These are phyloP conservation scores for Imleria badia DNA, from an alignment of 768 basidiomycete species.

Conservation along the genomic window DNA sequence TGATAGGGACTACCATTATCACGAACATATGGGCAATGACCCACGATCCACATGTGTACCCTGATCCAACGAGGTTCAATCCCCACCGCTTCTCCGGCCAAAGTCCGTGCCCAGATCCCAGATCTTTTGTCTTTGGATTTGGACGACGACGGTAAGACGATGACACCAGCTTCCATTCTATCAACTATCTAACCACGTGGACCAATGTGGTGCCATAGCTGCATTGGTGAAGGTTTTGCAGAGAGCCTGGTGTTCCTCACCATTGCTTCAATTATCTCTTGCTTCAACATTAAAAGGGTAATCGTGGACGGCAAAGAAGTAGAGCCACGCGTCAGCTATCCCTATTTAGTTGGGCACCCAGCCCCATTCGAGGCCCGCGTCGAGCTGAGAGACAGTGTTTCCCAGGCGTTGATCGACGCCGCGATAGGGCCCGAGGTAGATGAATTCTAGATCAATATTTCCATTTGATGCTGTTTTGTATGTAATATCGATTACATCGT, in stretches of 20 bases:
- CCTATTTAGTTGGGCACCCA: not conserved
- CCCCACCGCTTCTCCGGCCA: not conserved
- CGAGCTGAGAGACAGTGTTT: not conserved
- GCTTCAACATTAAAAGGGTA: not conserved
- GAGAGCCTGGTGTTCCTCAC: not conserved
- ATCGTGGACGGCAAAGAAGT: not conserved
- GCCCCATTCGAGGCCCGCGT: not conserved
- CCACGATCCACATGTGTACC: not conserved
- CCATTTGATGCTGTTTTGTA: too few relatives aligned
- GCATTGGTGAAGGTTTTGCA: not conserved
- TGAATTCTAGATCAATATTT: not conserved
- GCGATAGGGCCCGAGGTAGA: not conserved
- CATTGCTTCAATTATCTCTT: not conserved
- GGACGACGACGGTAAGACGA: conserved; percentile 5
- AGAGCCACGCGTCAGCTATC: conserved; percentile 3
- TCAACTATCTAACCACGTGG: not conserved
- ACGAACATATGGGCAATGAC: conserved; percentile 8
- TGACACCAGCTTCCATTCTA: not conserved
- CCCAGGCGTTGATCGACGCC: not conserved
- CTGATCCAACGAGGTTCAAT: not conserved
- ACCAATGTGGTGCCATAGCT: too few relatives aligned
- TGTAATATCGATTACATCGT: too few relatives aligned
- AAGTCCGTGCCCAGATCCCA: not conserved
- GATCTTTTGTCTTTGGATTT: not conserved
- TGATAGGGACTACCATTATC: not conserved